phyloP scores from a whole-genome alignment of 306 rosid species.

The Lathyrus sativus region DNA sequence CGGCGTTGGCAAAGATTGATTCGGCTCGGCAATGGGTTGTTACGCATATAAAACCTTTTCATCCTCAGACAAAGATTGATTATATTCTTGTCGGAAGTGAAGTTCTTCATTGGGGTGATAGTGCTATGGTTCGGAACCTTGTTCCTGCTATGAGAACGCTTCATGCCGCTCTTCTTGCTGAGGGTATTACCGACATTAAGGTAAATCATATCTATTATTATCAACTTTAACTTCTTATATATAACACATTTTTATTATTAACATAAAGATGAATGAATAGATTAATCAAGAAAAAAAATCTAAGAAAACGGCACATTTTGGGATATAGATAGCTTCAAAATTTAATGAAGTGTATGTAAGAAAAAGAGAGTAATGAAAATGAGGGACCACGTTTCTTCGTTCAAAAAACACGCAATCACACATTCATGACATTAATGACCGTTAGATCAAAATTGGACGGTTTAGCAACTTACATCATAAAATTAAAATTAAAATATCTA shows the following conservation, averaged over 20 bases:
- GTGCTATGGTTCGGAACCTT: constrained; percentile 43
- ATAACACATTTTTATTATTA: too few relatives aligned
- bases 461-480: too few relatives aligned
- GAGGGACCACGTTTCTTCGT: not conserved
- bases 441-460: too few relatives aligned
- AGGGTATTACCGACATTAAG: constrained; percentile 70
- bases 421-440: too few relatives aligned
- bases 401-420: too few relatives aligned
- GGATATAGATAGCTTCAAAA: not conserved
- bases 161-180: constrained; percentile 58
- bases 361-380: not conserved
- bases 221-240: too few relatives aligned
- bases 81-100: constrained; percentile 83
- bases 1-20: constrained; percentile 15
- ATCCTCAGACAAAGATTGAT: constrained; percentile 59
- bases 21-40: constrained; percentile 66
- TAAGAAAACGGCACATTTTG: not conserved
- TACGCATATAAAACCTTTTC: constrained; percentile 52
- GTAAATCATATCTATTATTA: constrained; percentile 31
- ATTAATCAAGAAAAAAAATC: not conserved
- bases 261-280: too few relatives aligned
- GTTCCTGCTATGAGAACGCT: constrained; percentile 79
- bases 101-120: constrained; percentile 70
- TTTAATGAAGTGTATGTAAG: not conserved
- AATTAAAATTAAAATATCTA: too few relatives aligned